phyloP scores from a whole-genome alignment of 192 early-diverging fungal genomes.

The Gigaspora rosea region DNA sequence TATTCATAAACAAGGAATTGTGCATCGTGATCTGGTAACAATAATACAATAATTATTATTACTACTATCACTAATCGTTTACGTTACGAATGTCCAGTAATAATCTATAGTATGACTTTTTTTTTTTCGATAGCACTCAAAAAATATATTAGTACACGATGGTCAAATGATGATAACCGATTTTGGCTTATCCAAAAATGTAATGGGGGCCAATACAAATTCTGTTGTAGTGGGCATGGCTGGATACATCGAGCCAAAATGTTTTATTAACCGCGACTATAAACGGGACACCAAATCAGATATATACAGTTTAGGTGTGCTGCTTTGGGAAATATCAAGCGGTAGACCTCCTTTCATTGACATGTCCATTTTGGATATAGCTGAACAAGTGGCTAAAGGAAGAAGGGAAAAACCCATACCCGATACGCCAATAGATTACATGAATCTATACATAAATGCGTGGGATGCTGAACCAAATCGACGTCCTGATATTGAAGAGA shows the following conservation, averaged over 20 bases:
- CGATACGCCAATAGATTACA: slow-evolving; percentile 43
- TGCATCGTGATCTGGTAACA: slow-evolving; percentile 20
- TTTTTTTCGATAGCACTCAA: not conserved
- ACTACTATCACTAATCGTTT: too few species aligned
- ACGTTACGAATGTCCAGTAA: too few species aligned
- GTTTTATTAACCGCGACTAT: not conserved
- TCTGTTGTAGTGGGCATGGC: slow-evolving; percentile 1
- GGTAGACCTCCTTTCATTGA: slow-evolving; percentile 37
- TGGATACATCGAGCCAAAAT: slow-evolving; percentile 15
- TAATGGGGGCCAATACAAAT: too few species aligned
- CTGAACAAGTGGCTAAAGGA: slow-evolving; percentile 33
- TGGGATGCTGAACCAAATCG: not conserved
- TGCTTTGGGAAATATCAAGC: slow-evolving; percentile 47
- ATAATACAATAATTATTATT: not conserved
- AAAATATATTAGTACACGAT: too few species aligned
- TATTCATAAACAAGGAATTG: not conserved
- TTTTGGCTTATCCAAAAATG: too few species aligned
- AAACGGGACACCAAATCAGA: slow-evolving; percentile 41
- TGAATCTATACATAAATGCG: slow-evolving; percentile 8
- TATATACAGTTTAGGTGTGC: slow-evolving; percentile 47
- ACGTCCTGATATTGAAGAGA: not conserved
- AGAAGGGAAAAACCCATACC: slow-evolving; percentile 33
- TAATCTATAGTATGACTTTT: too few species aligned
- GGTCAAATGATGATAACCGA: too few species aligned
- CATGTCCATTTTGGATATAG: slow-evolving; percentile 5